Evolutionary conservation across 2,329 filamentous ascomycete genomes (phyloP), one percentile per base, ranked within the genome.

Genomic region (Aspergillus sp.): DNA sequence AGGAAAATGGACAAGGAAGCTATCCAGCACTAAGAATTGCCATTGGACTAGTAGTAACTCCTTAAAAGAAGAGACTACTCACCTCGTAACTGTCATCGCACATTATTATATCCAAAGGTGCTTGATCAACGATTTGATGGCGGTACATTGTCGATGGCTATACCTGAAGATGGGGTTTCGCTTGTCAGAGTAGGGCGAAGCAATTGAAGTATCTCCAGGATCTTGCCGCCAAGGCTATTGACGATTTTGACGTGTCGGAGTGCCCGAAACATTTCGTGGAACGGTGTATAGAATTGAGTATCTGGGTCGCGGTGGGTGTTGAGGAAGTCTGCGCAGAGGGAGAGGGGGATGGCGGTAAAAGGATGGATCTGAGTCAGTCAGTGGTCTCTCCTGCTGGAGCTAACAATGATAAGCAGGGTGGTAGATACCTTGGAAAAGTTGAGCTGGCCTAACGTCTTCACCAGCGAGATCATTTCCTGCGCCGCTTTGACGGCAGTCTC

Each of bases 391-490:
- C 13, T 7, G 3, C 2, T 41, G 3, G 1, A 15, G 11, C 6
- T 38, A 8, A 15, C 9, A 2, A 13, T 8, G 15, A 1, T 41
- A 13, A 15, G 5, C 5, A 11, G 11, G 34, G 11, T 41, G 3
- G 34, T 17, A 22, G 6, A 19, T 19, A 65, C 65, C 55, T 63
- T 63, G 31, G 65, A 66, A 13, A 23, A 65, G 31, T 60, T 57
- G 7, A 55, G 54, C n/a, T 63, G 53, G 5, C 28, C 51, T 9
- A 67, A 50, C 2, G 46, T 54, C 17, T 54, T 56, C 9, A 59
- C 50, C 1, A 67, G 50, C 19, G 23, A 22, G 41, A 64, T 54
- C 7, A 66, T 62, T 13, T 66, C 57, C 34, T 57, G 60, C 11
- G 64, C 65, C 5, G 66, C 63, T n/a, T 3, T 34, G 11, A 38